Evolutionary conservation across 1,284 basidiomycete species (phyloP), one percentile per base, ranked within the genome.

Genomic region (Puccinia horiana): DNA sequence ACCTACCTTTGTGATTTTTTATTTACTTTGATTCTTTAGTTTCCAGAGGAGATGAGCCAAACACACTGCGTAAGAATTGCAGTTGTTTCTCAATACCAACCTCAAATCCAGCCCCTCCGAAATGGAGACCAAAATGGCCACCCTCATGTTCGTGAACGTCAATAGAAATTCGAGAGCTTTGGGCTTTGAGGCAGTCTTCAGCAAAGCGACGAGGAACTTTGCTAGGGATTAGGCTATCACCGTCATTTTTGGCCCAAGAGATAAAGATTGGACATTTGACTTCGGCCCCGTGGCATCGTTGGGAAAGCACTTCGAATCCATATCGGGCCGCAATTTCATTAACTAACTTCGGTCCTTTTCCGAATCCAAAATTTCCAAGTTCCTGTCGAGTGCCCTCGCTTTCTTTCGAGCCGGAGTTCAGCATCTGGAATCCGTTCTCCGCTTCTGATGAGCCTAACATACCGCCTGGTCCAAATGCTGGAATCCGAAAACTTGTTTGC

Each of bases 241-340:
- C 75, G 5, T 61, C 75, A 65, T 76, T 32, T 16, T 61, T 26
- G 14, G 75, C 40, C 75, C 75, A 76, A 16, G 75, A 76, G 14
- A 76, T 40, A 18, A 76, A 47, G 29, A 76, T 29, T 12, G 75
- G 75, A 35, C 75, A 76, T 42, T 61, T 58, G 44, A 76, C 58
- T 26, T 58, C 29, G 63, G 75, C 35, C 0, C 75, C 75, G 47
- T 56, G 35, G n/a, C 56, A 58, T 23, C 75, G 75, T 26, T 76
- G 58, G 32, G 32, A 76, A 35, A 76, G 54, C 23, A 58, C 54
- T 9, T 76, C 75, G 47, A 76, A 76, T 29, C 58, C 75, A 65
- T 76, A 76, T 35, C 75, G 75, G 35, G 75, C 75, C 32, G 75
- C 75, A 6, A 76, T 63, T 58, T 65, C 40, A n/a, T 76, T 76